Percentiles rank a stretch among this genome's conserved stretches.
Evolutionary conservation across 2,329 filamentous ascomycete species (phyloP).

Genomic region (Ustilaginoidea virens): DNA sequence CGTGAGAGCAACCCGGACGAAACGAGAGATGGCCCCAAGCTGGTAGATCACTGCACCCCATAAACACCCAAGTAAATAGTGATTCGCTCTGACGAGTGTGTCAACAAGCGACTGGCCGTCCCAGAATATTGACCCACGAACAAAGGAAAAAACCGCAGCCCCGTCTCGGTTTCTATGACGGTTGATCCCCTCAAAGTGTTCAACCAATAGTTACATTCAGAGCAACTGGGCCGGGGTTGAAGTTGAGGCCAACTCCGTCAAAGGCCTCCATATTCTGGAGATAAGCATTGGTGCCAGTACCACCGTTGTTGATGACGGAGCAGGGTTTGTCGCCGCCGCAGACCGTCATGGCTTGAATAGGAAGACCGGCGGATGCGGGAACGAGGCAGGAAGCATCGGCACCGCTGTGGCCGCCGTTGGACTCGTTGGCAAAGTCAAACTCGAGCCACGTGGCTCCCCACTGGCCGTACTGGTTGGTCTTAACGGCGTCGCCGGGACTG

Average conservation of each 20-base stretch:
- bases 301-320: constrained; percentile 22
- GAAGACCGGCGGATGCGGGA: constrained; percentile 16
- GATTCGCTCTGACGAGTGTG: too few species aligned
- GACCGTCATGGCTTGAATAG: constrained; percentile 22
- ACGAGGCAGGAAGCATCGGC: constrained; percentile 35
- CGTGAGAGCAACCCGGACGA: constrained; percentile 2
- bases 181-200: too few species aligned
- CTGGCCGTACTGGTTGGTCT: constrained; percentile 22
- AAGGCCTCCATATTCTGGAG: constrained; percentile 18
- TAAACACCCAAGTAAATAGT: neutral
- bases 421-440: constrained; percentile 29
- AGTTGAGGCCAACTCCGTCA: constrained; percentile 26
- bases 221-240: constrained; percentile 13
- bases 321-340: constrained; percentile 21
- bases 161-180: too few species aligned
- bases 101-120: neutral
- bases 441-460: constrained; percentile 32
- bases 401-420: constrained; percentile 33
- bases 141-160: too few species aligned
- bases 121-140: too few species aligned
- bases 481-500: constrained; percentile 14
- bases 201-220: constrained; percentile 19
- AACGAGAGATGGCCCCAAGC: too few species aligned
- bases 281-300: constrained; percentile 23
- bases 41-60: neutral